A percentile compares a stretch with the other conserved stretches of the same genome.
These are phyloP conservation scores for Rostrohypoxylon terebratum DNA, from an alignment of 495 filamentous ascomycete species.

Conservation along the genomic window DNA sequence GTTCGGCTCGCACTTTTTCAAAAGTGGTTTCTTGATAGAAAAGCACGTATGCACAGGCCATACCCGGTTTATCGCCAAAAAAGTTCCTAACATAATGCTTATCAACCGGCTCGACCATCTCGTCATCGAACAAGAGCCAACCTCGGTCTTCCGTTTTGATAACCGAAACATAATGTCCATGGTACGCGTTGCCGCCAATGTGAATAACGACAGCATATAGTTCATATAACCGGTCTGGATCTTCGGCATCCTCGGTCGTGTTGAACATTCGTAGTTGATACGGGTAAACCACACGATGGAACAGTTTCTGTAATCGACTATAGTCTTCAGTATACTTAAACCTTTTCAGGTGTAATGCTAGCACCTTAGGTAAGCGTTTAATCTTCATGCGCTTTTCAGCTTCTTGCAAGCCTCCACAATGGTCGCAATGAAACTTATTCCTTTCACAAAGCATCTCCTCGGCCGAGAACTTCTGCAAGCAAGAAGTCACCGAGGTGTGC, in stretches of 20 bases:
- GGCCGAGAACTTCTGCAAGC: constrained; percentile 92
- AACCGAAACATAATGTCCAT: constrained; percentile 96
- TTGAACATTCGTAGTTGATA: constrained; percentile 97
- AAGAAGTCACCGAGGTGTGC: constrained; percentile 96
- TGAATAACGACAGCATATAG: constrained; percentile 98
- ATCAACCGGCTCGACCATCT: constrained; percentile 97
- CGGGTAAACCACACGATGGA: constrained; percentile 96
- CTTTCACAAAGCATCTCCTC: constrained; percentile 99
- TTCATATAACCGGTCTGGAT: constrained; percentile 95
- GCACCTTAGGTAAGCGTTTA: constrained; percentile 89
- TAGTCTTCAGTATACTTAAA: constrained; percentile 99
- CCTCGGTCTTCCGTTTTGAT: constrained; percentile 97
- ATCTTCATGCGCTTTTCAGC: constrained; percentile 99
- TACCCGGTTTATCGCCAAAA: constrained; percentile 90
- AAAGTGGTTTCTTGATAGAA: constrained; percentile 98
- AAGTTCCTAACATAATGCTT: constrained; percentile 98
- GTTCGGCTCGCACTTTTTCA: constrained; percentile 82
- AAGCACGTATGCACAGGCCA: constrained; percentile 95
- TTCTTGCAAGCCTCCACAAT: constrained; percentile 95
- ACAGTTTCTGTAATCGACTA: constrained; percentile 92
- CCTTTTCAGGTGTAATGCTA: constrained; percentile 92
- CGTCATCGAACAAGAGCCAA: constrained; percentile 97
- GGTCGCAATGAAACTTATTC: constrained; percentile 99
- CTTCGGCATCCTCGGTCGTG: constrained; percentile 95
- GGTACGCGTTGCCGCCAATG: constrained; percentile 97